These are phyloP conservation scores for Inga oerstediana DNA, from an alignment of 306 rosid species.

Conservation along the genomic window DNA sequence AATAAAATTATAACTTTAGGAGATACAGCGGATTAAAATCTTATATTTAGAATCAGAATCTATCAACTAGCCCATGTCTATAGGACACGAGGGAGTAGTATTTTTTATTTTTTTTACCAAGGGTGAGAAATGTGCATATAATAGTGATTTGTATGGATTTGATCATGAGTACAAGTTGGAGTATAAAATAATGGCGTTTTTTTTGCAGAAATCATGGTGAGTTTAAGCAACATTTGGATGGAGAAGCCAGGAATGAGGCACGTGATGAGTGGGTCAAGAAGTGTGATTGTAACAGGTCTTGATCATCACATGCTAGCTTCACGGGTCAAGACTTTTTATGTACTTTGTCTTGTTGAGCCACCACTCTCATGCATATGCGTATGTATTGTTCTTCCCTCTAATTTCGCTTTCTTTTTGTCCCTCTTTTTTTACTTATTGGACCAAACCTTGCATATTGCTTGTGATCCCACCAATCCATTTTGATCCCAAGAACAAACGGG, in stretches of 20 bases:
- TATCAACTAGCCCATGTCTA: too few species aligned
- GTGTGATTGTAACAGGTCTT: conserved; percentile 79
- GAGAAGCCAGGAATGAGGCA: conserved; percentile 55
- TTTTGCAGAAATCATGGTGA: neutral
- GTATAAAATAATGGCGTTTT: neutral
- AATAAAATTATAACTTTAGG: too few species aligned
- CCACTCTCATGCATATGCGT: neutral
- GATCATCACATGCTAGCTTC: conserved; percentile 80
- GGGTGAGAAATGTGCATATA: conserved; percentile 11
- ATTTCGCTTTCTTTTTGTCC: neutral
- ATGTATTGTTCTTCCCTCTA: neutral
- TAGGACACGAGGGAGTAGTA: too few species aligned
- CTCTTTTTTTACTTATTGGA: neutral
- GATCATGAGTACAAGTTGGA: neutral
- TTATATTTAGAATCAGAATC: neutral
- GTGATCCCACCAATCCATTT: conserved; percentile 6
- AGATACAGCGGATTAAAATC: neutral
- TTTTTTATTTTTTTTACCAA: neutral
- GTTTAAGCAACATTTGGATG: conserved; percentile 34
- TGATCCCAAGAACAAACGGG: neutral
- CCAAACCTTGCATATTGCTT: conserved; percentile 17
- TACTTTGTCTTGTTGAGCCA: conserved; percentile 51
- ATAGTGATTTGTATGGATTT: neutral
- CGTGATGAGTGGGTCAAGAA: conserved; percentile 87
- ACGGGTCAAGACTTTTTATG: conserved; percentile 55